Conservation (phyloP, 1,139 yeast genomes). For the Suzukiozyma palmioleophila region DNA sequence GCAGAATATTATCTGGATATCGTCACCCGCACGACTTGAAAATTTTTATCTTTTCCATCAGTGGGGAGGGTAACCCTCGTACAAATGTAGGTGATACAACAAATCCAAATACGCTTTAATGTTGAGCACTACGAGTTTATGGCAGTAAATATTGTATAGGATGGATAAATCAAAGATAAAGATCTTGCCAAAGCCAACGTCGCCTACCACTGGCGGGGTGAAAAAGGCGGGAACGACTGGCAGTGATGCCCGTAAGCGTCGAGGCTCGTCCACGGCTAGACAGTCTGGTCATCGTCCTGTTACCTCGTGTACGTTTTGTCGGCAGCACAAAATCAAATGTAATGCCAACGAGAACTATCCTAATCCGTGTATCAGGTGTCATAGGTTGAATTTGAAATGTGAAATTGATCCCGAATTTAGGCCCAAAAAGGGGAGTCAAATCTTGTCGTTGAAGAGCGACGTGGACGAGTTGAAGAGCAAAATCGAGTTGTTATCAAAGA, state of each 20-base stretch:
- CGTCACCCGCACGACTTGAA: slow-evolving; percentile 8
- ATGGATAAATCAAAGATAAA: slow-evolving; percentile 41
- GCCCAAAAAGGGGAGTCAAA: slow-evolving; percentile 89
- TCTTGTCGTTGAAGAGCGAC: slow-evolving; percentile 78
- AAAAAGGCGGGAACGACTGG: slow-evolving; percentile 7
- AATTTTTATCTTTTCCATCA: slow-evolving; percentile 36
- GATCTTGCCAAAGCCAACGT: slow-evolving; percentile 30
- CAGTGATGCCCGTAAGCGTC: slow-evolving; percentile 9
- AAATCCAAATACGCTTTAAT: too few species aligned
- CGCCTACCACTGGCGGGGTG: slow-evolving; percentile 6
- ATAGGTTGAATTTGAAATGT: slow-evolving; percentile 73
- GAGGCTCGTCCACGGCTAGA: slow-evolving; percentile 14
- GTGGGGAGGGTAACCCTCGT: slow-evolving; percentile 9
- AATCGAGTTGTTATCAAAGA: slow-evolving; percentile 68
- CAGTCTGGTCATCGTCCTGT: slow-evolving; percentile 70
- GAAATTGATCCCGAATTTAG: slow-evolving; percentile 89
- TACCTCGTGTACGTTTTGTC: slow-evolving; percentile 88
- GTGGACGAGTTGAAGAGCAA: slow-evolving; percentile 77
- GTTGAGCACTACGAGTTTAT: too few species aligned
- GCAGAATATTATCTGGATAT: neutral
- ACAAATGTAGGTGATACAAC: neutral
- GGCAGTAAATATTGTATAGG: slow-evolving; percentile 4
- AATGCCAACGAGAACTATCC: slow-evolving; percentile 86
- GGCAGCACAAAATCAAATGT: slow-evolving; percentile 92
- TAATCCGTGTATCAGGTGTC: slow-evolving; percentile 77